Percentiles rank a stretch among this genome's conserved stretches.
Conservation (phyloP, 495 filamentous ascomycete genomes). For the Delitschia confertaspora region DNA sequence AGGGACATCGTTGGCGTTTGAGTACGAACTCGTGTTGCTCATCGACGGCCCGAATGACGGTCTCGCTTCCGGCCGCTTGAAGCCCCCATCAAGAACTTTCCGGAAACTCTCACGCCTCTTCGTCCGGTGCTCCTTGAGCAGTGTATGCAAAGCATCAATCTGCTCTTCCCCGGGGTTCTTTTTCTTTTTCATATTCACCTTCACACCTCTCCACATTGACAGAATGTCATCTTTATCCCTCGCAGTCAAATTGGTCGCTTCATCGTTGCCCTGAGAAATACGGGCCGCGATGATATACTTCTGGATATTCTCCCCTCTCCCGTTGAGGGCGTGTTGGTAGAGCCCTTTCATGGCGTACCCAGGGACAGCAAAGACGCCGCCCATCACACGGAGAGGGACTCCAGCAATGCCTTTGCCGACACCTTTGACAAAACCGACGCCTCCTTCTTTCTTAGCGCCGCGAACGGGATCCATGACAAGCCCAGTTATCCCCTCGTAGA, state of each 20-base stretch:
- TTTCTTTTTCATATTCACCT: conserved; percentile 47
- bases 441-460: conserved; percentile 35
- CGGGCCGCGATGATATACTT: conserved; percentile 67
- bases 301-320: conserved; percentile 52
- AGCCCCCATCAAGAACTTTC: conserved; percentile 3
- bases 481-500: conserved; percentile 35
- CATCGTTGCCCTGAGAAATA: conserved; percentile 61
- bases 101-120: conserved; percentile 27
- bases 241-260: conserved; percentile 40
- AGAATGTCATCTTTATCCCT: conserved; percentile 52
- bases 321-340: conserved; percentile 59
- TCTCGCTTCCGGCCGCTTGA: conserved; percentile 10
- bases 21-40: conserved; percentile 11
- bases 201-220: conserved; percentile 46
- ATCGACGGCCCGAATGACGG: conserved; percentile 9
- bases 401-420: conserved; percentile 35
- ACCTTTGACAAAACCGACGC: conserved; percentile 33
- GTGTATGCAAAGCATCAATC: conserved; percentile 22
- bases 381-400: conserved; percentile 23
- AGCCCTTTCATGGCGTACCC: conserved; percentile 45
- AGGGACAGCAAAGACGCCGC: conserved; percentile 27
- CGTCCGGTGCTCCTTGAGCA: conserved; percentile 32
- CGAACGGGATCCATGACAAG: conserved; percentile 33
- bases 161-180: conserved; percentile 43
- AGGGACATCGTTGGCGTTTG: conserved; percentile 1